Evolutionary conservation across 495 filamentous ascomycete genomes (phyloP), one percentile per base, ranked within the genome.

Genomic region (Amorphotheca resinae): DNA sequence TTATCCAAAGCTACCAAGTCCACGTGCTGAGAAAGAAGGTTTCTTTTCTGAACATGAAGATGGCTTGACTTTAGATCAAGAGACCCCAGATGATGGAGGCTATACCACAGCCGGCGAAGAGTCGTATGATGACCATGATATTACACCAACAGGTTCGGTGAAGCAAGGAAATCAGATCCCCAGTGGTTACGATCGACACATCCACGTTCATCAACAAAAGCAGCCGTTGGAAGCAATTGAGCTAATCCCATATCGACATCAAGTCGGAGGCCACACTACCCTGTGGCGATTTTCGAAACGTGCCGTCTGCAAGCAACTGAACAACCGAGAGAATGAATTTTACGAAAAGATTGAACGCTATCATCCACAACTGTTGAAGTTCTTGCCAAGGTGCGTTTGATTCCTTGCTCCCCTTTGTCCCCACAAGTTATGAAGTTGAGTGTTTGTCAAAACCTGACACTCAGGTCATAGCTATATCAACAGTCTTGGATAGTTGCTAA

Each of bases 221-320:
- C 77, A 70, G 44, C 87, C 88, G 12, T 61, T 93, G 17, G 85
- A 89, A 14, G 89, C 89, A 9, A 93, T 98, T 50, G 89, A 95
- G 59, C 67, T 98, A 48, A 95, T 95, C 49, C 91, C 91, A 4
- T 98, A 95, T 59, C 83, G 84, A 33, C 91, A 98, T 60, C 91
- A 98, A 58, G 91, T 98, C 42, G 91, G 91, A 15, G 91, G 91
- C 1, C 91, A 98, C 62, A 93, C 84, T 1, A 95, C 87, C 0
- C 76, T 98, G 17, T 98, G 94, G 67, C 81, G 91, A 21, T 96
- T 98, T 52, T 96, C 91, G 16, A 76, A 82, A 34, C 77, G 87
- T 48, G 91, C 91, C 41, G 89, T 98, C 14, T 96, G 93, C 69
- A 98, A 98, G 60, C 86, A 93, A 64, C 73, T 98, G 49, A 96